A percentile compares a stretch with the other conserved stretches of the same genome.
Evolutionary conservation across 805 yeast species (phyloP).

Genomic region (Teunomyces stri): DNA sequence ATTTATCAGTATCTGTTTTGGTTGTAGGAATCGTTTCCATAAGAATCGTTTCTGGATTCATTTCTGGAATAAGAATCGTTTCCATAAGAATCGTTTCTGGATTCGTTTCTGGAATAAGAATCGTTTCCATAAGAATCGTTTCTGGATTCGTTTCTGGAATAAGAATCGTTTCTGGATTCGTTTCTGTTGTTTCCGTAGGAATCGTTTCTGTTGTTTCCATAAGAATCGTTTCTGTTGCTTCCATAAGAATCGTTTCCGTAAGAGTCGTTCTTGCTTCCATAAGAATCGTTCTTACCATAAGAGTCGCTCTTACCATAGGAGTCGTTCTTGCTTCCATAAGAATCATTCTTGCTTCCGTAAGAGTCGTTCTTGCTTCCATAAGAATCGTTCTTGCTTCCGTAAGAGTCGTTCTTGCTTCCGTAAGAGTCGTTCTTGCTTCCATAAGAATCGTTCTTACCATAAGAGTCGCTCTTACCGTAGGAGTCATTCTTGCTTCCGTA

Average conservation of each 20-base stretch:
- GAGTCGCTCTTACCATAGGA: neutral
- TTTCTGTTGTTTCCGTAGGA: neutral
- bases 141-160: neutral
- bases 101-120: constrained; percentile 2
- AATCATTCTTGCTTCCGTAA: too few relatives aligned
- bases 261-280: constrained; percentile 6
- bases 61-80: constrained; percentile 4
- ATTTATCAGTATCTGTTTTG: constrained; percentile 6
- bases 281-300: constrained; percentile 1
- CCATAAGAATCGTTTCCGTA: constrained; percentile 2
- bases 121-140: neutral
- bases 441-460: neutral
- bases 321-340: too few relatives aligned
- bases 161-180: constrained; percentile 4
- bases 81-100: neutral
- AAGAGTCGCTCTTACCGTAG: constrained; percentile 8
- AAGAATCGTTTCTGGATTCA: neutral
- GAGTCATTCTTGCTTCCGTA: constrained; percentile 3
- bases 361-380: too few relatives aligned
- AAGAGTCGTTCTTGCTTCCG: constrained; percentile 1
- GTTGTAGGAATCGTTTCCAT: constrained; percentile 9
- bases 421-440: neutral
- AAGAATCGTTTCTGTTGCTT: neutral
- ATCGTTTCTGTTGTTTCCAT: neutral
- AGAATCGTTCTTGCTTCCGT: constrained; percentile 3